Base-by-base conservation (phyloP, 257 asterid species). In the Lycium ferocissimum region DNA sequence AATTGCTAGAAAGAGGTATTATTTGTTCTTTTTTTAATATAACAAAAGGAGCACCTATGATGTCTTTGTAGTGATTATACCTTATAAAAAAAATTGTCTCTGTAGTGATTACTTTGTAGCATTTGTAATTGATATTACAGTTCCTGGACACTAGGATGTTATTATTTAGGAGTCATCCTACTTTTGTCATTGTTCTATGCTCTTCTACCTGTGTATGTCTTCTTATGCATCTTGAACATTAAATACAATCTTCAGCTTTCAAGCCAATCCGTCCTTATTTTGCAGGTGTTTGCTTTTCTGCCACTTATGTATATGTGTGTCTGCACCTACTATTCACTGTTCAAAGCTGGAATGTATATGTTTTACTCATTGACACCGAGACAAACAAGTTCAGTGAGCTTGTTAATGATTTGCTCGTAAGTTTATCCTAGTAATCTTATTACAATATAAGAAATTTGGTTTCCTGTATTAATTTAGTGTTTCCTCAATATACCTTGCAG, bases 341-440 rank as follows among this genome's bases (percentile, higher is more conserved):
- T 96, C 92, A 94, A 96, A 90, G 95, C 94, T 49, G 99, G 99
- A 81, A 93, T 93, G 95, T 91, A 94, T 81, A 96, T 95, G 99
- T 96, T 96, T 85, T 96, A 96, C 90, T 95, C 99, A 54, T 91
- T 96, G 83, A 96, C 99, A 70, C 98, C 98, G 37, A 91, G 93
- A 61, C 99, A 94, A 89, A 90, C 99, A 33, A 96, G 97, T 86
- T 90, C 99, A 70, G 99, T 96, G 86, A 95, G 99, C 88, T 89
- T 96, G 95, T 92, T 96, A 81, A 96, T 96, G 98, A 96, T 96
- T 88, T 96, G 99, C 97, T 95, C 99, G 99, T 96, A 90, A 87
- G 99, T 89, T 83, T 81, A 62, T 83, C 38, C 80, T 71, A 58
- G 49, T 80, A 40, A 18, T 86, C 70, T 86, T 37, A 35, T 47